phyloP scores from a whole-genome alignment of 352 stramenopile species.

The Phytophthora palmivora region DNA sequence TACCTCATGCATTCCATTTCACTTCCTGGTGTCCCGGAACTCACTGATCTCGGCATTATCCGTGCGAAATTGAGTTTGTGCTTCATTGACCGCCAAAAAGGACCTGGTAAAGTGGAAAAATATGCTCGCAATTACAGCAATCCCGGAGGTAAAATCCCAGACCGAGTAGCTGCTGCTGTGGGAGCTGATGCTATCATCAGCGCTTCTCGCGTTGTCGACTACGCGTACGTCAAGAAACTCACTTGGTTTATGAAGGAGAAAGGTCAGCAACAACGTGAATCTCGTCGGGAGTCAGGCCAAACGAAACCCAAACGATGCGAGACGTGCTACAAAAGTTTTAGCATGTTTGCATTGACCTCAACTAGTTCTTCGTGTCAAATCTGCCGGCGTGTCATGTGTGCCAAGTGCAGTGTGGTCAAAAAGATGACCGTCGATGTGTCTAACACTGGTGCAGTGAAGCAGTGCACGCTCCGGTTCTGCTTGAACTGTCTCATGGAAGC shows the following conservation, averaged over 20 bases:
- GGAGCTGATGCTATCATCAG: constrained; percentile 32
- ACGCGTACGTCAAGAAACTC: constrained; percentile 55
- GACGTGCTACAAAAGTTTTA: constrained; percentile 22
- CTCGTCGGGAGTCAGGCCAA: constrained; percentile 10
- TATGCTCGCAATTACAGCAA: constrained; percentile 50
- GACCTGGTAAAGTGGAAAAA: constrained; percentile 40
- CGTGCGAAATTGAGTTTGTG: constrained; percentile 49
- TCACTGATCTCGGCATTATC: constrained; percentile 43
- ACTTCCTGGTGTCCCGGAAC: constrained; percentile 31
- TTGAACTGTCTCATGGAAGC: constrained; percentile 30
- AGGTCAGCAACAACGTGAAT: constrained; percentile 1
- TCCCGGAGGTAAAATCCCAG: constrained; percentile 32
- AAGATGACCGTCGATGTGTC: constrained; percentile 59
- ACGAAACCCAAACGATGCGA: constrained; percentile 35
- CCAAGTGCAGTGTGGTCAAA: constrained; percentile 59
- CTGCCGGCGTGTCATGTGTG: constrained; percentile 50
- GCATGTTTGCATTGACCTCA: constrained; percentile 21
- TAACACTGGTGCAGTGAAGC: constrained; percentile 28
- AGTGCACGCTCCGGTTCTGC: constrained; percentile 39
- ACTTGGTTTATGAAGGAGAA: constrained; percentile 47
- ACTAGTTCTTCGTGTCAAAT: constrained; percentile 46
- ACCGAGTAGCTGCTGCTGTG: constrained; percentile 31
- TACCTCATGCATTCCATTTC: constrained; percentile 51
- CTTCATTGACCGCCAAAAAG: constrained; percentile 42
- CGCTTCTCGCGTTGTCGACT: constrained; percentile 41